These are phyloP conservation scores for Neoscytalidium dimidiatum DNA, from an alignment of 2,329 filamentous ascomycete species.

Conservation along the genomic window DNA sequence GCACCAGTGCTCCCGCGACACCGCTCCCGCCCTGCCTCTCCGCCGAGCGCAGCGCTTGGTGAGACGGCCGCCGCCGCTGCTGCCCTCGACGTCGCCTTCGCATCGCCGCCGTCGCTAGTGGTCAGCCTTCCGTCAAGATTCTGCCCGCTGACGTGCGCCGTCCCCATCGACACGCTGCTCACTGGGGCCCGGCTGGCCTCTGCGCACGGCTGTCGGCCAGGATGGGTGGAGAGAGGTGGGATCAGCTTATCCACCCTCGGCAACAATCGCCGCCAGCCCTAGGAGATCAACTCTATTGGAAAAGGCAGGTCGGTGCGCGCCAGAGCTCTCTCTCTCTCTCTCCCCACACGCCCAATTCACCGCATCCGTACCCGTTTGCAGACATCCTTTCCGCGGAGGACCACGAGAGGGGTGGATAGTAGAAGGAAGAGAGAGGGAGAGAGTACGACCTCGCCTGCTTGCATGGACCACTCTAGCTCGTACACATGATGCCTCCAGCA, in stretches of 20 bases:
- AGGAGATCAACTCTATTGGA: conserved; percentile 12
- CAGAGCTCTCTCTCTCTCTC: too few species aligned
- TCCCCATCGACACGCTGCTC: neutral
- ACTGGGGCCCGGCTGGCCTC: neutral
- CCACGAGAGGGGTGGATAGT: too few species aligned
- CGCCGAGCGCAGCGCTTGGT: neutral
- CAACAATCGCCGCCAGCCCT: conserved; percentile 16
- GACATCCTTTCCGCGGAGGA: neutral
- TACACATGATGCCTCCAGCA: neutral
- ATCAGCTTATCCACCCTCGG: conserved; percentile 9
- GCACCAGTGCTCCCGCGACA: conserved; percentile 5
- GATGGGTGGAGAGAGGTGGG: conserved; percentile 9
- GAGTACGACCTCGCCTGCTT: neutral
- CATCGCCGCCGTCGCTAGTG: neutral
- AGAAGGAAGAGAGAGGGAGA: neutral
- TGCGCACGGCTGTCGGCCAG: conserved; percentile 5
- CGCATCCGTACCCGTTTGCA: neutral
- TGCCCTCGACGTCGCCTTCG: neutral
- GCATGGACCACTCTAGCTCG: neutral
- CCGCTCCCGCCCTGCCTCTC: neutral
- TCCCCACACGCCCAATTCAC: conserved; percentile 9
- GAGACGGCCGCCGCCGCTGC: neutral
- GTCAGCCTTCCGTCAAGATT: neutral
- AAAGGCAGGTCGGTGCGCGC: conserved; percentile 5
- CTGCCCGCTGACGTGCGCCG: conserved; percentile 13